These are phyloP conservation scores for Diaporthe destruens DNA, from an alignment of 2,329 filamentous ascomycete genomes.

Conservation along the genomic window DNA sequence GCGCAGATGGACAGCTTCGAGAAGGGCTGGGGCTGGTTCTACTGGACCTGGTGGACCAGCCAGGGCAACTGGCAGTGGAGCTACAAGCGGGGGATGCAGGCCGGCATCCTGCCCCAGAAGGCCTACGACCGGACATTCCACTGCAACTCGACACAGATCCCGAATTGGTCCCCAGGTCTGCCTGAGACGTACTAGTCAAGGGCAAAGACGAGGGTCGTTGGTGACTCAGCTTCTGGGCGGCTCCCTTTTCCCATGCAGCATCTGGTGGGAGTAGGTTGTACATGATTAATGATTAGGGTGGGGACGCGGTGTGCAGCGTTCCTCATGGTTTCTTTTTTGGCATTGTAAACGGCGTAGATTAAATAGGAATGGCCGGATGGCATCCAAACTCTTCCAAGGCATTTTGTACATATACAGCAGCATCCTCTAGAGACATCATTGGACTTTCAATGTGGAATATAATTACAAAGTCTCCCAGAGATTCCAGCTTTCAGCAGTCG, in stretches of 20 bases:
- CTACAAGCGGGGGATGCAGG: conserved; percentile 82
- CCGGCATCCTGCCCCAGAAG: conserved; percentile 83
- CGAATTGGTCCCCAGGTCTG: conserved; percentile 63
- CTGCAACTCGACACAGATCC: conserved; percentile 68
- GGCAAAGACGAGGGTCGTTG: not conserved
- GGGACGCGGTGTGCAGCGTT: not conserved
- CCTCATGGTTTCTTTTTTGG: not conserved
- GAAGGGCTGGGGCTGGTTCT: conserved; percentile 96
- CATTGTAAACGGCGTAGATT: conserved; percentile 29
- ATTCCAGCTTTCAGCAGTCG: not conserved
- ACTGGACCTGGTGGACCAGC: conserved; percentile 79
- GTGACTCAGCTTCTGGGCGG: not conserved
- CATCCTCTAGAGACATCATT: not conserved
- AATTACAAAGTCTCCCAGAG: not conserved
- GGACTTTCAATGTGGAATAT: not conserved
- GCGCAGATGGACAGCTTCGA: conserved; percentile 97
- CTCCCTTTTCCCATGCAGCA: not conserved
- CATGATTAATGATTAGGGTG: not conserved
- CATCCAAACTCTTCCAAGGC: not conserved
- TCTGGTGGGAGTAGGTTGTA: not conserved
- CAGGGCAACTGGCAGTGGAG: conserved; percentile 85
- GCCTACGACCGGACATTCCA: conserved; percentile 79
- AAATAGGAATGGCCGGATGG: not conserved
- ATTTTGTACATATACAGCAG: conserved; percentile 22
- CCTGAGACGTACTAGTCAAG: conserved; percentile 61